These are phyloP conservation scores for Saccharomyces hybrid DNA, from an alignment of 1,139 yeast genomes.

Conservation along the genomic window DNA sequence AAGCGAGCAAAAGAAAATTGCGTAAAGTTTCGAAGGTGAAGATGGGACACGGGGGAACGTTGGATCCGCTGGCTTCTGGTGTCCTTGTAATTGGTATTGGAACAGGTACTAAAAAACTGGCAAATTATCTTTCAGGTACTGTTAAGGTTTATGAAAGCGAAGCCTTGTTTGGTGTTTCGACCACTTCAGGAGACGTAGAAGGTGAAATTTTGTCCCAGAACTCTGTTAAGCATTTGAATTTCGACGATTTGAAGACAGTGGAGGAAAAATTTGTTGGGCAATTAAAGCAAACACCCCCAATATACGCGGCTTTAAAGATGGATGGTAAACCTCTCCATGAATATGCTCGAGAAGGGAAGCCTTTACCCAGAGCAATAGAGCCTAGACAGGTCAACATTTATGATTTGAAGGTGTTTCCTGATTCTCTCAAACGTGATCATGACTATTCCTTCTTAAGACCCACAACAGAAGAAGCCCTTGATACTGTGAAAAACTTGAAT, in stretches of 20 bases:
- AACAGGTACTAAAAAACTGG: slow-evolving; percentile 74
- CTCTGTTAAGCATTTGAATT: slow-evolving; percentile 50
- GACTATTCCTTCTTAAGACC: slow-evolving; percentile 45
- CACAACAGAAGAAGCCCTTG: slow-evolving; percentile 34
- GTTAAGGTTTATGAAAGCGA: slow-evolving; percentile 73
- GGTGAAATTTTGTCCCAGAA: slow-evolving; percentile 67
- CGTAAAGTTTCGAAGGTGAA: slow-evolving; percentile 54
- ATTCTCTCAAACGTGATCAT: slow-evolving; percentile 51
- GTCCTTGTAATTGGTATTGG: slow-evolving; percentile 89
- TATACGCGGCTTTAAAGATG: slow-evolving; percentile 88
- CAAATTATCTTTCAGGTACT: slow-evolving; percentile 62
- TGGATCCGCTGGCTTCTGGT: slow-evolving; percentile 93
- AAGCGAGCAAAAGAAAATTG: slow-evolving; percentile 39
- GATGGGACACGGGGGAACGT: slow-evolving; percentile 97
- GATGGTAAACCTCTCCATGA: slow-evolving; percentile 92
- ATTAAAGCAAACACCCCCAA: slow-evolving; percentile 87
- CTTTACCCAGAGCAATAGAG: slow-evolving; percentile 75
- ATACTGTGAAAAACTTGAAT: slow-evolving; percentile 41
- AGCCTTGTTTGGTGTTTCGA: slow-evolving; percentile 81
- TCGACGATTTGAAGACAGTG: slow-evolving; percentile 44
- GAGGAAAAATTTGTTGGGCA: slow-evolving; percentile 66
- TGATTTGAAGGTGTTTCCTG: slow-evolving; percentile 44
- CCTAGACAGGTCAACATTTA: slow-evolving; percentile 63
- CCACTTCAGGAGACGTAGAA: slow-evolving; percentile 91
- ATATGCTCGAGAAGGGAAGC: slow-evolving; percentile 83